phyloP scores from a whole-genome alignment of 2,329 filamentous ascomycete species.

The Ophiostoma perfectum region DNA sequence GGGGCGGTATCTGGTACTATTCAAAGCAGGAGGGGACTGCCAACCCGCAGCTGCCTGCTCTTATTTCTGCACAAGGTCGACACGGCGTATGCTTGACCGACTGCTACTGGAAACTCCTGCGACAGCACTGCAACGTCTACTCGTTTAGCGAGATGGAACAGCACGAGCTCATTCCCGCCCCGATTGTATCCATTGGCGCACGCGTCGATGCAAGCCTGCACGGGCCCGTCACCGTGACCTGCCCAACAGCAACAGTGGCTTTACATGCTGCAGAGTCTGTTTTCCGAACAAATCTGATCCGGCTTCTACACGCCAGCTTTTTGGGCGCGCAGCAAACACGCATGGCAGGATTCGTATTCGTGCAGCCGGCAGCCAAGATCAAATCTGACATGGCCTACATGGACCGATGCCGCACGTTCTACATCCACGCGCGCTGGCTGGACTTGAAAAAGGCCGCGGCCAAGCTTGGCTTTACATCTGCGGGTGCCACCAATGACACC shows the following conservation, averaged over 20 bases:
- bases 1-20: slow-evolving; percentile 13
- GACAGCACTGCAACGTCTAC: background rate
- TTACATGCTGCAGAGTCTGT: background rate
- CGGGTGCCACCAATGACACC: no score
- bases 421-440: background rate
- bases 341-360: background rate
- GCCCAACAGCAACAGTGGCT: no score
- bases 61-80: slow-evolving; percentile 3
- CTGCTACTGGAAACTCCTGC: background rate
- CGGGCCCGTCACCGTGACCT: no score
- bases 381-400: background rate
- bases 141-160: slow-evolving; percentile 2
- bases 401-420: background rate
- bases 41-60: slow-evolving; percentile 1
- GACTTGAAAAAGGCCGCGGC: background rate
- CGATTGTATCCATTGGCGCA: background rate
- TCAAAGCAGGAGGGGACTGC: background rate
- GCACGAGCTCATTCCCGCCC: background rate
- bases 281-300: slow-evolving; percentile 1
- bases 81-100: slow-evolving; percentile 7
- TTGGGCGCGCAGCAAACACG: background rate
- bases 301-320: slow-evolving; percentile 10
- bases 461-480: slow-evolving; percentile 3
- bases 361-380: background rate
- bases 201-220: background rate